Percentiles rank a stretch among this genome's conserved stretches.
These are phyloP conservation scores for Scortechinia acanthostroma DNA, from an alignment of 2,329 filamentous ascomycete species.

Conservation along the genomic window DNA sequence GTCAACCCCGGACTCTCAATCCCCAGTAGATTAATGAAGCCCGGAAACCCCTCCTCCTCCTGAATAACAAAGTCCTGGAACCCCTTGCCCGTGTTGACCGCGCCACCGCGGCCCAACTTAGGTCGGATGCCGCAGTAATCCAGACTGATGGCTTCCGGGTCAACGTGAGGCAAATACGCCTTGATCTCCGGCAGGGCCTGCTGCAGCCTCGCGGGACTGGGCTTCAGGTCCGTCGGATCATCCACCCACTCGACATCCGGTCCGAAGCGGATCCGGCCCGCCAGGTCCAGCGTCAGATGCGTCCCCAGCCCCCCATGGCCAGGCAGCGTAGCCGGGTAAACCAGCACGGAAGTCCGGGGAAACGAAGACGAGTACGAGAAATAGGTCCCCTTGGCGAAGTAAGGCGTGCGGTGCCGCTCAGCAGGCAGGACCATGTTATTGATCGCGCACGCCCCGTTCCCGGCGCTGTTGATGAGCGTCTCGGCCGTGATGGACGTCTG, in stretches of 20 bases:
- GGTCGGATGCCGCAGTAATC: conserved; percentile 64
- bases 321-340: conserved; percentile 56
- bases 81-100: conserved; percentile 32
- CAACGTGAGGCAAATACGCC: conserved; percentile 48
- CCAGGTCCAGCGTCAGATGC: conserved; percentile 60
- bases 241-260: conserved; percentile 64
- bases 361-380: conserved; percentile 47
- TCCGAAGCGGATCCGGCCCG: conserved; percentile 55
- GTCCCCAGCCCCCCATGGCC: conserved; percentile 58
- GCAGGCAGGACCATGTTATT: conserved; percentile 51
- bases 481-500: conserved; percentile 42
- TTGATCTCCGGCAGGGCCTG: conserved; percentile 50
- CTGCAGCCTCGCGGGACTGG: conserved; percentile 36
- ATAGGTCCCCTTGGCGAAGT: conserved; percentile 62
- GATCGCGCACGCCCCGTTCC: conserved; percentile 48
- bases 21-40: conserved; percentile 59
- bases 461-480: conserved; percentile 54
- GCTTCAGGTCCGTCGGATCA: conserved; percentile 41
- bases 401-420: conserved; percentile 40
- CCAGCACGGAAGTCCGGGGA: conserved; percentile 42
- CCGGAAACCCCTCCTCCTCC: conserved; percentile 49
- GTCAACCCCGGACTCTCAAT: conserved; percentile 14
- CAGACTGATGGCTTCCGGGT: conserved; percentile 38
- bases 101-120: conserved; percentile 39
- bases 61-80: conserved; percentile 52